Conservation (phyloP, 1,284 basidiomycete genomes). For the Marasmius tenuissimus region DNA sequence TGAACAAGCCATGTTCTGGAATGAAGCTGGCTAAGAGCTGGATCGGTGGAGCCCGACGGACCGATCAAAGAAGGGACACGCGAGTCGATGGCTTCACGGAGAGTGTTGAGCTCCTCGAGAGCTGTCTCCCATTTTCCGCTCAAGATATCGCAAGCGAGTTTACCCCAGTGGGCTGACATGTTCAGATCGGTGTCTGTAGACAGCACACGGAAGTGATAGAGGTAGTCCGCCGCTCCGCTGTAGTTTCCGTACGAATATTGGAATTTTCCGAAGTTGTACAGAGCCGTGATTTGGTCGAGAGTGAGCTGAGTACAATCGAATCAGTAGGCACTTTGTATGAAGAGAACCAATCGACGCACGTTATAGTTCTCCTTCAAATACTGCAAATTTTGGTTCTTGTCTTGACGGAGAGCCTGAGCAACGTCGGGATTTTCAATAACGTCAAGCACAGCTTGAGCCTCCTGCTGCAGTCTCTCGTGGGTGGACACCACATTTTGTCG, state of each 20-base stretch:
- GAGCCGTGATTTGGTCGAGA: slow-evolving; percentile 90
- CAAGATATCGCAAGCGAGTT: slow-evolving; percentile 95
- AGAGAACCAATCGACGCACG: slow-evolving; percentile 45
- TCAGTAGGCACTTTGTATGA: background rate
- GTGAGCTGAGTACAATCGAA: slow-evolving; percentile 65
- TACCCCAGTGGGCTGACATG: slow-evolving; percentile 97
- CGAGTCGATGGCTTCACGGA: slow-evolving; percentile 90
- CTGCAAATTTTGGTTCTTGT: slow-evolving; percentile 95
- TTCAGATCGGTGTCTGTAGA: slow-evolving; percentile 91
- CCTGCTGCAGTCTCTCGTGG: slow-evolving; percentile 82
- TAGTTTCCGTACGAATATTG: slow-evolving; percentile 98
- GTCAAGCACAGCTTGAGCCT: slow-evolving; percentile 90
- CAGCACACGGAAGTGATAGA: slow-evolving; percentile 98
- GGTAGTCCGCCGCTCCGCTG: slow-evolving; percentile 93
- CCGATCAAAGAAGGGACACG: slow-evolving; percentile 55
- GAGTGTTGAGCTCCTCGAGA: slow-evolving; percentile 89
- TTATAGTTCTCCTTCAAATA: slow-evolving; percentile 94
- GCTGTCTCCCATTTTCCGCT: slow-evolving; percentile 94
- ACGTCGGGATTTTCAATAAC: slow-evolving; percentile 98
- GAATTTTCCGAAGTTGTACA: slow-evolving; percentile 98
- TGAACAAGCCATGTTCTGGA: slow-evolving; percentile 97
- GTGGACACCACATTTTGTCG: slow-evolving; percentile 81
- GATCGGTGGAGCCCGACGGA: slow-evolving; percentile 40
- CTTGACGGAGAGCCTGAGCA: slow-evolving; percentile 85
- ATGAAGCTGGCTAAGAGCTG: slow-evolving; percentile 81